Evolutionary conservation across 768 basidiomycete genomes (phyloP).

Genomic region (Tricholomella constricta): DNA sequence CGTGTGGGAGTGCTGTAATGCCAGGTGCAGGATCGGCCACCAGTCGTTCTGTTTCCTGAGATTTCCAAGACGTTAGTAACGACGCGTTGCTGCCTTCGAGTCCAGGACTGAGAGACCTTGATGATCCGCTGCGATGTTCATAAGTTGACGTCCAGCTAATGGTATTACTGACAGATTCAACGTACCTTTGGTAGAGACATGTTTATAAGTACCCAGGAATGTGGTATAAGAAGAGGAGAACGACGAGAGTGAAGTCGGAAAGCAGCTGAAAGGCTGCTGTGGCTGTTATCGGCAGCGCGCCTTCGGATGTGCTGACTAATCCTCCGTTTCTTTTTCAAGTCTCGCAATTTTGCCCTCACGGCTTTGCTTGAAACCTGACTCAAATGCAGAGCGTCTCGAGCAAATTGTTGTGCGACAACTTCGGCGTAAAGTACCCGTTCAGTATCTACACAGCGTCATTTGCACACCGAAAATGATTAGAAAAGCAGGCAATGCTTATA

Average conservation of each 20-base stretch:
- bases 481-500: too few relatives aligned
- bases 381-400: too few relatives aligned
- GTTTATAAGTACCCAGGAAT: constrained; percentile 4
- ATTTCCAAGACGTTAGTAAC: constrained; percentile 9
- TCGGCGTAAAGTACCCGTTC: too few relatives aligned
- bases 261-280: constrained; percentile 1
- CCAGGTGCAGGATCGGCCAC: constrained; percentile 97
- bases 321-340: constrained; percentile 1
- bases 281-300: constrained; percentile 10
- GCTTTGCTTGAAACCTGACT: too few relatives aligned
- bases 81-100: neutral
- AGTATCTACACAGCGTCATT: too few relatives aligned
- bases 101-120: constrained; percentile 38
- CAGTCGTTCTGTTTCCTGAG: constrained; percentile 94
- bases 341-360: too few relatives aligned
- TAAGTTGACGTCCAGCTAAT: neutral
- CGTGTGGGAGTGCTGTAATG: constrained; percentile 92
- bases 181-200: constrained; percentile 60
- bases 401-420: too few relatives aligned
- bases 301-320: constrained; percentile 16
- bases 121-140: constrained; percentile 45
- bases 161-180: neutral
- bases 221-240: constrained; percentile 9
- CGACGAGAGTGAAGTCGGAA: constrained; percentile 4
- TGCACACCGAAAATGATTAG: too few relatives aligned